phyloP scores from a whole-genome alignment of 805 yeast species.

The Barnettozyma pratensis region DNA sequence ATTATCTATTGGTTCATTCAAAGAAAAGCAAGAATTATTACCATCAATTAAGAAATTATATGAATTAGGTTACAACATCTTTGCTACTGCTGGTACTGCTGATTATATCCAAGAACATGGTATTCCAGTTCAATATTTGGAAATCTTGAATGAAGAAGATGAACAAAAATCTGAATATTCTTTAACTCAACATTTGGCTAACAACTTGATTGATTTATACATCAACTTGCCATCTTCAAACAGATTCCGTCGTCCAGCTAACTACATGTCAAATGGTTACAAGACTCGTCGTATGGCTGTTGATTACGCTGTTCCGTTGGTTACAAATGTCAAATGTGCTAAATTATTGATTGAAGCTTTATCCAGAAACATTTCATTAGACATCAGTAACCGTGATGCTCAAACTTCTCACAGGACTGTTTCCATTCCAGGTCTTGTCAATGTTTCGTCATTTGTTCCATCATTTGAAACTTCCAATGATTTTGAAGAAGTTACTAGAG shows the following conservation, averaged over 20 bases:
- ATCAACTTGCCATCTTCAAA: conserved; percentile 95
- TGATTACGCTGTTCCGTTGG: conserved; percentile 95
- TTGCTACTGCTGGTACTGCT: conserved; percentile 99
- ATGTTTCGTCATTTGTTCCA: conserved; percentile 76
- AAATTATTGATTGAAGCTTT: conserved; percentile 93
- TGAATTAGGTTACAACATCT: conserved; percentile 82
- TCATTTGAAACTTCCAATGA: conserved; percentile 48
- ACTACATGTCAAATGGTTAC: conserved; percentile 96
- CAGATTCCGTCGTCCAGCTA: conserved; percentile 98
- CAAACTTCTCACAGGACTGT: conserved; percentile 86
- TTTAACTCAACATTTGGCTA: conserved; percentile 92
- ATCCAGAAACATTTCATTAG: conserved; percentile 59
- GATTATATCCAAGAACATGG: conserved; percentile 95
- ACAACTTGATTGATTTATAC: conserved; percentile 92
- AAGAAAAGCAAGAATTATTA: conserved; percentile 89
- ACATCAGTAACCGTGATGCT: conserved; percentile 73
- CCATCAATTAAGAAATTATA: conserved; percentile 79
- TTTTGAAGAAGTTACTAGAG: conserved; percentile 62
- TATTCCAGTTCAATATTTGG: conserved; percentile 91
- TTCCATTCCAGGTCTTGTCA: conserved; percentile 81
- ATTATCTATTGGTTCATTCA: conserved; percentile 92
- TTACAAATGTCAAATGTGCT: conserved; percentile 96
- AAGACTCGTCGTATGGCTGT: conserved; percentile 99
- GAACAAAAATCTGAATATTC: conserved; percentile 91
- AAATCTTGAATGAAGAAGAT: conserved; percentile 68